Evolutionary conservation across 148 eudicot species (phyloP).

Genomic region (Pharnaceum exiguum): DNA sequence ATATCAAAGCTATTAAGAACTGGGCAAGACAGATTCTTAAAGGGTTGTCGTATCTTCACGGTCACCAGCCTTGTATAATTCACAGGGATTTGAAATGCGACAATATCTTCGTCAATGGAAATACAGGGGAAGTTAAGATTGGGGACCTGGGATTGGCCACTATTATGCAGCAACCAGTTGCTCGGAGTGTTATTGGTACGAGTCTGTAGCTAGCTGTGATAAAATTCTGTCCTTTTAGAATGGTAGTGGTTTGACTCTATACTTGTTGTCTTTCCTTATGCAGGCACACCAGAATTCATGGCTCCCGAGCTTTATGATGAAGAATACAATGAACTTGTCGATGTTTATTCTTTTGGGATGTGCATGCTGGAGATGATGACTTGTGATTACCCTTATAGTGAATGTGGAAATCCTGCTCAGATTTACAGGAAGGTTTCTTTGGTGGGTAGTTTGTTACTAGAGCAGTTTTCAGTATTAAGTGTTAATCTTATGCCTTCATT

Average conservation of each 20-base stretch:
- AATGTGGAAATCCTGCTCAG: constrained; percentile 69
- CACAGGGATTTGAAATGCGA: constrained; percentile 88
- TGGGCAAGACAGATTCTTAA: constrained; percentile 85
- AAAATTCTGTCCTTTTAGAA: not conserved
- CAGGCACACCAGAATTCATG: constrained; percentile 96
- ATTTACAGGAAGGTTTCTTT: constrained; percentile 72
- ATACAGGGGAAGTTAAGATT: constrained; percentile 76
- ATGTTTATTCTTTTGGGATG: constrained; percentile 89
- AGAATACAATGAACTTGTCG: constrained; percentile 74
- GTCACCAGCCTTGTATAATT: constrained; percentile 64
- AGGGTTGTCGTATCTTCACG: constrained; percentile 70
- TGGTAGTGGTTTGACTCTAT: not conserved
- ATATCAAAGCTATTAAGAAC: constrained; percentile 65
- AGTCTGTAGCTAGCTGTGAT: not conserved
- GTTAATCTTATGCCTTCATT: not conserved
- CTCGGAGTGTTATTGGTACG: constrained; percentile 69
- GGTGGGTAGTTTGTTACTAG: constrained; percentile 27
- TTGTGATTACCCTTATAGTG: constrained; percentile 75
- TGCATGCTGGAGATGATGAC: constrained; percentile 83
- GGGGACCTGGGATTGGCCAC: constrained; percentile 90
- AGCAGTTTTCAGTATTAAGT: not conserved
- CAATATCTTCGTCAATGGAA: constrained; percentile 82
- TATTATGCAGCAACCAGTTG: constrained; percentile 57
- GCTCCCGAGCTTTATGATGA: constrained; percentile 95
- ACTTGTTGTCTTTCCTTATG: not conserved